Percentiles rank a stretch among this genome's conserved stretches.
phyloP scores from a whole-genome alignment of 495 filamentous ascomycete genomes.

The Trichoderma virens region DNA sequence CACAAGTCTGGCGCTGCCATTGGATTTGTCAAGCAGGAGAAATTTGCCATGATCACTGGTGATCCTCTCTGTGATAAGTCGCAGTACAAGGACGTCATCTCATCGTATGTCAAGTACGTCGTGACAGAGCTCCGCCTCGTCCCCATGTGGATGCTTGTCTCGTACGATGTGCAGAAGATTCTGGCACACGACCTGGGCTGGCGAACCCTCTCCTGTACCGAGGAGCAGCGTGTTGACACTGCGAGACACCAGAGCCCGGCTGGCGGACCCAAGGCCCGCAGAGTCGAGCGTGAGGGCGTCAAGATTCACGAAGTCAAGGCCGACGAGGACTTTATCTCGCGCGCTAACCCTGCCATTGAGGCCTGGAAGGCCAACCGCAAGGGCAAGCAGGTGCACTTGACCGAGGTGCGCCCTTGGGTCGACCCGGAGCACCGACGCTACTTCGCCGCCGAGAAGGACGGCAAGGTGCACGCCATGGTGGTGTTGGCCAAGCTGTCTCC shows the following conservation, averaged over 20 bases:
- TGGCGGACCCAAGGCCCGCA: slow-evolving; percentile 41
- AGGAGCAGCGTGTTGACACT: slow-evolving; percentile 72
- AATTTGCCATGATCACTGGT: slow-evolving; percentile 70
- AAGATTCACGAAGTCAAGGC: slow-evolving; percentile 59
- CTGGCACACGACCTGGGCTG: slow-evolving; percentile 70
- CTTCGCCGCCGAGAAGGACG: slow-evolving; percentile 61
- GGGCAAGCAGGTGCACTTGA: slow-evolving; percentile 74
- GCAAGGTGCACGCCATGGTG: slow-evolving; percentile 62
- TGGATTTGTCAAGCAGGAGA: slow-evolving; percentile 64
- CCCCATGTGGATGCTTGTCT: slow-evolving; percentile 74
- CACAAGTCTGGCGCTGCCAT: slow-evolving; percentile 74
- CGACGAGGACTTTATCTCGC: slow-evolving; percentile 52
- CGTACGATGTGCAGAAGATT: slow-evolving; percentile 59
- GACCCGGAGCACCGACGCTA: slow-evolving; percentile 73
- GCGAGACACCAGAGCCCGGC: slow-evolving; percentile 57
- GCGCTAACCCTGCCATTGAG: slow-evolving; percentile 60
- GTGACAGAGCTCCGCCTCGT: slow-evolving; percentile 63
- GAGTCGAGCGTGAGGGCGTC: slow-evolving; percentile 69
- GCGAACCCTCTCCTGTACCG: slow-evolving; percentile 75
- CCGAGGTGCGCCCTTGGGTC: slow-evolving; percentile 74
- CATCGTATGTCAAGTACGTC: slow-evolving; percentile 63
- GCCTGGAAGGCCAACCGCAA: slow-evolving; percentile 76
- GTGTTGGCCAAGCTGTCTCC: slow-evolving; percentile 68
- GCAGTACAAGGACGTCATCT: slow-evolving; percentile 64
- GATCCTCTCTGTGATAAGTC: slow-evolving; percentile 68